These are phyloP conservation scores for Penicillium pancosmium DNA, from an alignment of 495 filamentous ascomycete genomes.

Conservation along the genomic window DNA sequence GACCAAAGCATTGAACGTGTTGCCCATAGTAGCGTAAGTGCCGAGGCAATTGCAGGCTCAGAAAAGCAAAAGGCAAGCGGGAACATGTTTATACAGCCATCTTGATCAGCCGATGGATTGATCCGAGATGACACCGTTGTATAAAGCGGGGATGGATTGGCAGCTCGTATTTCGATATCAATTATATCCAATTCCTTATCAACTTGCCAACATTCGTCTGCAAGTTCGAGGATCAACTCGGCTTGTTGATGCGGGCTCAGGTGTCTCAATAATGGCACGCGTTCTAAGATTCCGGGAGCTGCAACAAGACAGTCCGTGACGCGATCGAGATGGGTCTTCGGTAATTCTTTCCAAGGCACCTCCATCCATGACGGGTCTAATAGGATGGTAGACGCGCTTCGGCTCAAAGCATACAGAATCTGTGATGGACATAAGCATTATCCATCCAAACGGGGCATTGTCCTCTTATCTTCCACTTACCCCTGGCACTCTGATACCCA, in stretches of 20 bases:
- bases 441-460: background rate
- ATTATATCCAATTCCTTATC: background rate
- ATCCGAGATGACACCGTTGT: background rate
- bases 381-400: slow-evolving; percentile 27
- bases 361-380: slow-evolving; percentile 30
- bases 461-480: slow-evolving; percentile 15
- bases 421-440: background rate
- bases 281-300: slow-evolving; percentile 26
- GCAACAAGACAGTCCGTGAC: slow-evolving; percentile 32
- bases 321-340: slow-evolving; percentile 27
- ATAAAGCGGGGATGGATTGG: background rate
- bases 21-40: slow-evolving; percentile 39
- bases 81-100: background rate
- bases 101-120: background rate
- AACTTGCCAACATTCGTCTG: background rate
- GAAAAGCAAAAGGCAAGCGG: slow-evolving; percentile 20
- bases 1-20: slow-evolving; percentile 29
- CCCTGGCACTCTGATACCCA: slow-evolving; percentile 29
- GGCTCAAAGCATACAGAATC: slow-evolving; percentile 8
- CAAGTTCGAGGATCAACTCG: background rate
- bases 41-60: slow-evolving; percentile 26
- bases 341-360: slow-evolving; percentile 25
- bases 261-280: slow-evolving; percentile 14
- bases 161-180: background rate
- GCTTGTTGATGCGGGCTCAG: background rate